Evolutionary conservation across 495 filamentous ascomycete species (phyloP).

Genomic region (Penicillium cosmopolitanum): DNA sequence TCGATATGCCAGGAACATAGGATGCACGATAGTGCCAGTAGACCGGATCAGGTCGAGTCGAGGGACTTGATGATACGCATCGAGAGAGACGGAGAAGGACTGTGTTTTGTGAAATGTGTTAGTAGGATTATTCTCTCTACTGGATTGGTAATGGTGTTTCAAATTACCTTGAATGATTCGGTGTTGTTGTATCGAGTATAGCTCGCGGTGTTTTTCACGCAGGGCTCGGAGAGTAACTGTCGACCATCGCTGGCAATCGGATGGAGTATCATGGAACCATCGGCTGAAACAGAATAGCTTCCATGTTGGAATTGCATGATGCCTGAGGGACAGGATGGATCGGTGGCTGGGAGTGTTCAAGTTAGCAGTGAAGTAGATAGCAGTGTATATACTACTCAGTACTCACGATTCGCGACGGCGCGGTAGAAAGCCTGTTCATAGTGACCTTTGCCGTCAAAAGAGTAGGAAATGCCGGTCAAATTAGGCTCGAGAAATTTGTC

Average conservation of each 20-base stretch:
- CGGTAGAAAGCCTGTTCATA: conserved; percentile 78
- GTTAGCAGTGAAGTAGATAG: background rate
- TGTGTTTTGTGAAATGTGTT: conserved; percentile 26
- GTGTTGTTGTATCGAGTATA: conserved; percentile 74
- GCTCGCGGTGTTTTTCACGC: conserved; percentile 50
- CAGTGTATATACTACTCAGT: too few relatives aligned
- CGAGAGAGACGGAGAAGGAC: conserved; percentile 64
- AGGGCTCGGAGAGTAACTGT: conserved; percentile 72
- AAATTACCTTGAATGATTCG: conserved; percentile 64
- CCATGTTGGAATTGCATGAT: conserved; percentile 85
- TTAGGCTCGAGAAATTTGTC: conserved; percentile 71
- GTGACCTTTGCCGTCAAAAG: conserved; percentile 71
- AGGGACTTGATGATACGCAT: conserved; percentile 63
- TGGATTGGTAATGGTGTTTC: background rate
- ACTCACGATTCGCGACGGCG: conserved; percentile 73
- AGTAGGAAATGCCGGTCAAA: conserved; percentile 79
- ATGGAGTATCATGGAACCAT: conserved; percentile 62
- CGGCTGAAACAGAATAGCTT: conserved; percentile 54
- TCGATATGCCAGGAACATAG: conserved; percentile 70
- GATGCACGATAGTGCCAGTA: conserved; percentile 70
- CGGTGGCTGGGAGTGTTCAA: conserved; percentile 47
- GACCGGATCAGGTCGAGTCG: conserved; percentile 69
- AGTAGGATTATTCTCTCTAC: background rate
- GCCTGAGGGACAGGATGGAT: conserved; percentile 67
- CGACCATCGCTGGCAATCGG: conserved; percentile 74